Evolutionary conservation across 2,329 filamentous ascomycete genomes (phyloP), one percentile per base, ranked within the genome.

Genomic region (Beauveria sp.): DNA sequence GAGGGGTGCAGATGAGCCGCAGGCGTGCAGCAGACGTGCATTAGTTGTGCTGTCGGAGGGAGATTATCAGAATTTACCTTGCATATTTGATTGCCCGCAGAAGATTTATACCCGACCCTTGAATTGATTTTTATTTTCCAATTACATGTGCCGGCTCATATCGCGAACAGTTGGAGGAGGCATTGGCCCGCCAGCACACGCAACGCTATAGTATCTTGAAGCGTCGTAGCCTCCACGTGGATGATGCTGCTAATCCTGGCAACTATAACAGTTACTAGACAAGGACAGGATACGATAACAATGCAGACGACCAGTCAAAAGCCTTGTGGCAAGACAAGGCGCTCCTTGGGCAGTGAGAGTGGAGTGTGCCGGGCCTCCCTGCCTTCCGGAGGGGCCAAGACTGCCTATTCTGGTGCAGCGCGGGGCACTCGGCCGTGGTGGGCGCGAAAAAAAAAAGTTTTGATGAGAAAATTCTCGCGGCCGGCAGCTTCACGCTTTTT

Each of bases 371-470:
- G 34, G 47, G 48, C 40, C 20, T 41, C 55, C 24, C 34, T 48
- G 22, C n/a, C 24, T 37, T 20, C 37, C 16, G 10, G 56, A 44
- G 44, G 55, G 55, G 46, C 24, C 37, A 50, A 24, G 56, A 48
- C 57, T 60, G 50, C 50, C 57, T 54, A 48, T 54, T 54, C 48
- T 37, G 41, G 57, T 26, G 40, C 57, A 54, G 57, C 50, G 57
- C 57, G 57, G 57, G 57, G 57, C 57, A 54, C 28, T 52, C 50
- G 9, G 26, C 12, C 34, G 5, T 41, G 41, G 50, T 47, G 50
- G 50, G 28, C 26, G 41, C 18, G 47, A 57, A 56, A 61, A 61
- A 57, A 61, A 61, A 61, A 56, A 46, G 34, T 52, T 57, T 56
- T 34, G 53, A 26, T 24, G 34, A 37, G 52, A 61, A 61, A 61